Base-by-base conservation (phyloP, 116 monocot species). In the Phalaenopsis hybrid region DNA sequence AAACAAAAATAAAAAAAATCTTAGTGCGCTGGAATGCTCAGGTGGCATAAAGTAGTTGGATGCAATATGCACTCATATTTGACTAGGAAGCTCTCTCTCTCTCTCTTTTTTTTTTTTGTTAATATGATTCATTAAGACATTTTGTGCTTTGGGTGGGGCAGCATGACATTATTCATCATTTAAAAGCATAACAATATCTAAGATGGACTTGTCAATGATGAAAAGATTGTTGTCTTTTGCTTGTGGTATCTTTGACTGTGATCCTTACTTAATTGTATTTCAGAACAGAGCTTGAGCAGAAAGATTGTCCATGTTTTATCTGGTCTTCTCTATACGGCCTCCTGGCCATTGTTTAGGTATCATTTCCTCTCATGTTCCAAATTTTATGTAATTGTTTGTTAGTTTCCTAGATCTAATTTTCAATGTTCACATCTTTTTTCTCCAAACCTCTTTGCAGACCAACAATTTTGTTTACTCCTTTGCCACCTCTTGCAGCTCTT, bases 281-380 rank as follows among this genome's bases (percentile, higher is more conserved):
- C 83, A 82, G 85, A 86, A 59, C 95, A 99, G 99, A 95, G 81
- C 57, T 83, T 95, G 88, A 99, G 95, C 88, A 95, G 99, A 83
- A 99, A 95, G 83, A 37, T 90, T 78, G 94, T 95, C 72, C 99
- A 95, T 86, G 89, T 99, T 18, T 82, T 94, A 63, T 95, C 95
- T 23, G 95, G 99, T 21, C 59, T 99, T 41, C 88, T 95, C 57
- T 99, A 88, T 85, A 89, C 95, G 92, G 78, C 83, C 12, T 90
- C 99, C 3, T 95, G 99, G 99, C 90, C 99, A 41, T 43, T 99
- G 78, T 99, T 99, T 90, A 99, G 95, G 99, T 99, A 87, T 46
- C 13, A 3, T 12, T 44, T 73, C 2, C 6, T 43, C 28, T 70
- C 34, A 4, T 11, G 21, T 9, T 72, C 28, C 17, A 44, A 55